Base-by-base conservation (phyloP, 1,284 basidiomycete species). In the Melampsora occidentalis region DNA sequence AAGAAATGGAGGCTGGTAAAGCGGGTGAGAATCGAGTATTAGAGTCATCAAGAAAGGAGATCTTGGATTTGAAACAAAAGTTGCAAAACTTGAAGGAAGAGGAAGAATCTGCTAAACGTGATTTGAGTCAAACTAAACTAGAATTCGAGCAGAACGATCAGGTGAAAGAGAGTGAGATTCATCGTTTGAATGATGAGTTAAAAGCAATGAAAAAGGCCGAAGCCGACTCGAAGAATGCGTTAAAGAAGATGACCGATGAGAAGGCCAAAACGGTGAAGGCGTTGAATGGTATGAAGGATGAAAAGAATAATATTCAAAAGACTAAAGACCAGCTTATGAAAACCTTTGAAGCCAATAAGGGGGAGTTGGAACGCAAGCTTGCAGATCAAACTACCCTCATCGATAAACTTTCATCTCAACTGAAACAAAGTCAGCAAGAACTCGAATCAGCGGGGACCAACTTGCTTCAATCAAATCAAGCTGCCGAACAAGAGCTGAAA, bases 51-150 rank as follows among this genome's bases (percentile, higher is more conserved):
- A 67, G 72, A 59, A 33, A 65, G 33, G 72, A 76, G 57, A 67
- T 76, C 18, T 61, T 76, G 35, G 72, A 76, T 57, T 69, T 76
- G 72, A 76, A 76, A 46, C 72, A 76, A 22, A 76, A 76, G 65
- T 61, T 76, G 28, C 51, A 76, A 61, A 39, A 33, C 16, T 68
- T 68, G 18, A 76, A 76, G 39, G 53, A 76, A n/a, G 72, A 76
- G 14, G 64, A 53, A 31, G 72, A 76, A 25, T 33, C 51, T 20
- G 51, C 33, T n/a, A 76, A 69, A 57, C 72, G 67, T 22, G 72
- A 76, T 42, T 33, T 76, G 14, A 76, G 35, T 59, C 72, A 76
- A 67, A 76, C 72, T 39, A 76, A 76, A 48, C 33, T 57, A 6
- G 72, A 67, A 53, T 76, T 76, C 35, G 72, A 69, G 48, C 65